Base-by-base conservation (phyloP, 371 early-diverging fungal species). In the Apophysomyces elegans region DNA sequence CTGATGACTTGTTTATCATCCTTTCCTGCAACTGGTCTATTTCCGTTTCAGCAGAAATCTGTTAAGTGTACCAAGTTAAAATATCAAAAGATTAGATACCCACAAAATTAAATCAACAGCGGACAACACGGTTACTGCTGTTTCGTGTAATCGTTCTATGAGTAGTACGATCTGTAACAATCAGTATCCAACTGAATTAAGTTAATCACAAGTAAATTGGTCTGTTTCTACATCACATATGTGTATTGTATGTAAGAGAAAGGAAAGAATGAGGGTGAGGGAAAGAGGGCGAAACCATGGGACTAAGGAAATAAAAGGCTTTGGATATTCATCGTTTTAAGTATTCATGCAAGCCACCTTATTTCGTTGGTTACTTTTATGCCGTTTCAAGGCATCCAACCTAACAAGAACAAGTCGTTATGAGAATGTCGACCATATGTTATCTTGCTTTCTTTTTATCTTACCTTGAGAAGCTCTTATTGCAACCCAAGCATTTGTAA, bases 401-500 rank as follows among this genome's bases (percentile, higher is more conserved):
- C 83, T 79, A 67, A 59, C 5, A 50, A 61, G 13, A 59, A 26
- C 39, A 35, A 38, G 38, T 36, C 5, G 5, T 37, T 26, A 26
- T 26, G 26, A 26, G 1, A 26, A 0, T 0, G 26, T 26, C 26
- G 1, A 26, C 26, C 1, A 43, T 37, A 56, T 43, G 9, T 37
- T 11, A 7, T 21, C 4, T 21, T 6, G 9, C 21, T 9, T 26
- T 18, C 7, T 43, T 5, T 39, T 46, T 14, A n/a, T 12, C 37
- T 66, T 79, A 75, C 83, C 83, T 78, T 46, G 80, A 85, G 70
- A 93, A 93, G n/a, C 84, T 87, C 74, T 93, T 95, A 54, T 90
- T 88, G 69, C 95, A 95, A 16, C 91, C 89, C 32, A 77, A 74
- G 68, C 95, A 95, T 63, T 84, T 84, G 75, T 93, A 92, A 7